A percentile compares a stretch with the other conserved stretches of the same genome.
Evolutionary conservation across 1,284 basidiomycete genomes (phyloP).

Genomic region (Apiotrichum sp.): DNA sequence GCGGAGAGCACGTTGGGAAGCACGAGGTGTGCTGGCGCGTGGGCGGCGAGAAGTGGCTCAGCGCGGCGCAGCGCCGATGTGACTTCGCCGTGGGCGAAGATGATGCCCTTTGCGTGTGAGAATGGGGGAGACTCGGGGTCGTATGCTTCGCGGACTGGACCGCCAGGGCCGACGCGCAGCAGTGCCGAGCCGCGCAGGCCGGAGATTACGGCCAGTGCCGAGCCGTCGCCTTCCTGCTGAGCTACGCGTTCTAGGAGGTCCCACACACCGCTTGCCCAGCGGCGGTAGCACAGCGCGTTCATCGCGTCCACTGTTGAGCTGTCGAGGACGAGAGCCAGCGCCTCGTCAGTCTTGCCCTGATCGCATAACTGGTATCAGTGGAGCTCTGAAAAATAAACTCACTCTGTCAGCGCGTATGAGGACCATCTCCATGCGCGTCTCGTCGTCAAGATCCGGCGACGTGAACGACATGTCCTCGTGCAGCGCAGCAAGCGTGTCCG

Average conservation of each 20-base stretch:
- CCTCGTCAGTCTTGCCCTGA: conserved; percentile 25
- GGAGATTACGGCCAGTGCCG: conserved; percentile 15
- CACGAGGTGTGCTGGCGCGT: conserved; percentile 28
- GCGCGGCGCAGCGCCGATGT: conserved; percentile 17
- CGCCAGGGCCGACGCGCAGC: conserved; percentile 23
- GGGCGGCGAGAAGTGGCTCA: conserved; percentile 18
- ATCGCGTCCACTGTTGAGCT: conserved; percentile 18
- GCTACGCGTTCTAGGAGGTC: conserved; percentile 25
- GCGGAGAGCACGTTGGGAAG: conserved; percentile 31
- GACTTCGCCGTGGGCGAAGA: conserved; percentile 26
- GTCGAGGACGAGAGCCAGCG: conserved; percentile 30
- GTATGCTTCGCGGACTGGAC: conserved; percentile 16
- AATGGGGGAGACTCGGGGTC: conserved; percentile 8
- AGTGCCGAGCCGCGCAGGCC: conserved; percentile 14
- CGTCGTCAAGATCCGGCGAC: conserved; percentile 6
- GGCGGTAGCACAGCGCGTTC: conserved; percentile 24
- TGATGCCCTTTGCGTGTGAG: conserved; percentile 14
- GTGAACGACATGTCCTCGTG: conserved; percentile 19
- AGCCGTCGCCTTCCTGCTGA: conserved; percentile 18
- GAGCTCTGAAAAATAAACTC: neutral
- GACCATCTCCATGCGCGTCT: conserved; percentile 8
- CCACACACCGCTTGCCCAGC: conserved; percentile 37
- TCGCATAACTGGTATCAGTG: neutral
- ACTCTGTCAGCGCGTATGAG: conserved; percentile 16
- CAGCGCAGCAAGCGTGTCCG: conserved; percentile 26